phyloP scores from a whole-genome alignment of 495 filamentous ascomycete genomes.

The Lichenothelia convexa region DNA sequence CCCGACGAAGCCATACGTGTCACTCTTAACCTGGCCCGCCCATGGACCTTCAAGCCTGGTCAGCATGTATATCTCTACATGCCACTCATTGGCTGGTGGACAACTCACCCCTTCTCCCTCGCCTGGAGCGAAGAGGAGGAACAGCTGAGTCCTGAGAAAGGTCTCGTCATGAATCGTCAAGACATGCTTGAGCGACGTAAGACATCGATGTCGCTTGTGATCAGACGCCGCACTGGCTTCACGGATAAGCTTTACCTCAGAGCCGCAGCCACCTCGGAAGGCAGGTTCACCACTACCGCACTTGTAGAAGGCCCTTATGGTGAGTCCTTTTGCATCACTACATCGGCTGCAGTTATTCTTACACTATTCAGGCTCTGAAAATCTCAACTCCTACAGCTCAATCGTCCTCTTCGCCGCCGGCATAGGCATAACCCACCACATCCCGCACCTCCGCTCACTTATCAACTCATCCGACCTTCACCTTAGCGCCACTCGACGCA shows the following conservation, averaged over 20 bases:
- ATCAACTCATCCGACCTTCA: conserved; percentile 53
- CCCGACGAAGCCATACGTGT: conserved; percentile 70
- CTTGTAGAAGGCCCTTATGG: conserved; percentile 80
- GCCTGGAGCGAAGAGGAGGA: conserved; percentile 55
- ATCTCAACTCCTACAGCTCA: conserved; percentile 77
- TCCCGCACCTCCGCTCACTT: conserved; percentile 71
- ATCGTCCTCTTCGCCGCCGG: conserved; percentile 80
- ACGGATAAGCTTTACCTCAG: conserved; percentile 63
- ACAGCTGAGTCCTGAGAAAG: conserved; percentile 16
- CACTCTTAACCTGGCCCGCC: conserved; percentile 59
- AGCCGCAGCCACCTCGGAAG: conserved; percentile 25
- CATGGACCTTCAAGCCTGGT: conserved; percentile 62
- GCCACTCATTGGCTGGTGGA: conserved; percentile 54
- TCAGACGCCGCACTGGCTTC: conserved; percentile 73
- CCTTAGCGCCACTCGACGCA: conserved; percentile 57
- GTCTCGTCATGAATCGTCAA: conserved; percentile 17
- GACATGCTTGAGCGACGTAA: conserved; percentile 18
- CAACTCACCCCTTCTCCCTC: conserved; percentile 84
- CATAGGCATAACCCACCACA: conserved; percentile 85
- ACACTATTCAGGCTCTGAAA: conserved; percentile 39
- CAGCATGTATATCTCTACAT: conserved; percentile 83
- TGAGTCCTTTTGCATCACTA: conserved; percentile 5
- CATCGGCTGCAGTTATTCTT: conserved; percentile 10
- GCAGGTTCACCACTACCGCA: conserved; percentile 34
- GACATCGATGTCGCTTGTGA: conserved; percentile 55